Base-by-base conservation (phyloP, 192 early-diverging fungal species). In the Rhizoclosmatium sp. region DNA sequence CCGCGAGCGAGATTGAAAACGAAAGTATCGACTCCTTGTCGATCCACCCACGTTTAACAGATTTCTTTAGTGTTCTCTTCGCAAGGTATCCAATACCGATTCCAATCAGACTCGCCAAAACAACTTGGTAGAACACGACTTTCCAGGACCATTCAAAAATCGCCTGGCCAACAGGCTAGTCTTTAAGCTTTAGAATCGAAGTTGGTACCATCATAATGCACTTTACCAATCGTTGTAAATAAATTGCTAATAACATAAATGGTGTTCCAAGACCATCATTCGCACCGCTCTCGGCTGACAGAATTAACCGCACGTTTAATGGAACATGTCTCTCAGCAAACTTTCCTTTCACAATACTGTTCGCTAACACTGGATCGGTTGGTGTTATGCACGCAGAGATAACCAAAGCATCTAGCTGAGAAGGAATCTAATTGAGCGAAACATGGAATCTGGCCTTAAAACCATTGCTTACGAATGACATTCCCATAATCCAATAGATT, bases 341-440 rank as follows among this genome's bases (percentile, higher is more conserved):
- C 44, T 91, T 86, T 39, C 97, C 97, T 81, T 95, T 95, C 31
- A 99, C 93, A 3, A 99, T 94, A 3, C 95, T 94, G 86, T 96
- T 97, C 56, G 95, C 93, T 65, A 99, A 84, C 62, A 98, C 95
- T 0, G 97, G 97, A 81, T 98, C 97, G 0, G 97, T 98, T 1
- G 97, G 96, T 10, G 95, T 92, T 19, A 94, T 82, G 75, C 95
- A 96, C 0, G 96, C 91, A 4, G 93, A 92, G 46, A 98, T 90
- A 41, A 93, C 87, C 67, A 98, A 82, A 1, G 92, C 85, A 42
- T 94, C 90, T 16, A 94, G 59, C 87, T 94, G 85, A 45, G 10
- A n/a, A 48, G 23, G 48, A 2, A 3, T 54, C 4, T 45, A n/a
- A 19, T 23, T n/a, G 48, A 16, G 3, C 46, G 40, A 81, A 23